Evolutionary conservation across 495 filamentous ascomycete genomes (phyloP).

Genomic region (Stereocaulon alpinum): DNA sequence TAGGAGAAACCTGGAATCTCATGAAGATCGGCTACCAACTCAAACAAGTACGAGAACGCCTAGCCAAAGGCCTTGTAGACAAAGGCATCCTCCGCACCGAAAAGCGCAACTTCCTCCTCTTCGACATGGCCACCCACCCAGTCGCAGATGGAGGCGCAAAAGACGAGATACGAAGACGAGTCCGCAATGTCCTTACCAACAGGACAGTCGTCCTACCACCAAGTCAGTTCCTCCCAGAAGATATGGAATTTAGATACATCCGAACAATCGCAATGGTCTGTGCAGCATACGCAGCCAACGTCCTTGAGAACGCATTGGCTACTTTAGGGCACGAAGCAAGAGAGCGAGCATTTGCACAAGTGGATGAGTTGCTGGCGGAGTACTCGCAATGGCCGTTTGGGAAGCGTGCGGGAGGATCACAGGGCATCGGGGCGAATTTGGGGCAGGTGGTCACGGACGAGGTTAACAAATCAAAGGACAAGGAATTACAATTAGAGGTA

Average conservation of each 20-base stretch:
- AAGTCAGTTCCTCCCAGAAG: conserved; percentile 82
- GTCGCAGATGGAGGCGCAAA: conserved; percentile 95
- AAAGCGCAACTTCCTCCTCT: conserved; percentile 97
- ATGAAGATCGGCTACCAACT: conserved; percentile 99
- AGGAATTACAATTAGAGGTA: conserved; percentile 91
- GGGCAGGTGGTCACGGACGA: conserved; percentile 84
- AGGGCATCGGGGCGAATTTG: conserved; percentile 85
- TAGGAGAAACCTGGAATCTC: conserved; percentile 98
- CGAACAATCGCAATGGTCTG: conserved; percentile 94
- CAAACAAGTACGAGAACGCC: conserved; percentile 95
- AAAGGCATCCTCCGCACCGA: conserved; percentile 97
- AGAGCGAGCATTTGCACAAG: conserved; percentile 90
- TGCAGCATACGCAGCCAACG: conserved; percentile 95
- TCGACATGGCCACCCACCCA: conserved; percentile 99
- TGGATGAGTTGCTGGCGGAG: conserved; percentile 88
- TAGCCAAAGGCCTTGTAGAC: conserved; percentile 96
- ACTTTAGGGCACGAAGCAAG: conserved; percentile 88
- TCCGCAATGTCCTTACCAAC: conserved; percentile 84
- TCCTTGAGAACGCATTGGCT: conserved; percentile 91
- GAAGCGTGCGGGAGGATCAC: conserved; percentile 59
- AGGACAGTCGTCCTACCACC: conserved; percentile 82
- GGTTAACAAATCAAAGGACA: conserved; percentile 72
- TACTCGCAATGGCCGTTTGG: conserved; percentile 97
- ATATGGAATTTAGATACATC: conserved; percentile 83
- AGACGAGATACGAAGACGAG: conserved; percentile 87